Base-by-base conservation (phyloP, 1,284 basidiomycete genomes). In the Moesziomyces sp. region DNA sequence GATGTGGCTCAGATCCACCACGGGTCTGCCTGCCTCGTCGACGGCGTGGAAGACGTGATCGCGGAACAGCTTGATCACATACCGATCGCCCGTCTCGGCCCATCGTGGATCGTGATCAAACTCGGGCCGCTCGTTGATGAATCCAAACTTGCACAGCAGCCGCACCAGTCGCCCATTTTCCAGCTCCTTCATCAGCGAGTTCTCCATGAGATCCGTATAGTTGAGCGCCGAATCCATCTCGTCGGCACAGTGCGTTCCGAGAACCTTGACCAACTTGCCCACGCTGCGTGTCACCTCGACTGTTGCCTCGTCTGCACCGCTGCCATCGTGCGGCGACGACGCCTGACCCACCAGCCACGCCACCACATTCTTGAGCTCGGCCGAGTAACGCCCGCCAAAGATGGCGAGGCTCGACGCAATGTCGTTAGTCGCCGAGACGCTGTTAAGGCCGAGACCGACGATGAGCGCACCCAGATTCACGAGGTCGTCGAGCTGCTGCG, bases 21-120 rank as follows among this genome's bases (percentile, higher is more conserved):
- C 90, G 0, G 97, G 95, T 62, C 91, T 90, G 11, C 93, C 93
- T 67, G 90, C 89, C 80, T 94, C 93, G 76, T 97, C 94, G 46
- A 97, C 91, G 80, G 96, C 93, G 84, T 99, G 97, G 86, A 99
- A 99, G 46, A 99, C 94, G 81, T 93, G 95, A 85, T 99, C 97
- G 28, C 97, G 89, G 88, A 99, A 99, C 52, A 99, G 89, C 87
- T 97, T 97, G 87, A 99, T 89, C 79, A 99, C 93, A 84, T 99
- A 99, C 62, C 95, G 88, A 83, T 99, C 97, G 14, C 97, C 97
- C 2, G 96, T 97, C 84, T 99, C 97, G 9, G 94, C 94, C 96
- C 96, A 99, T 11, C 94, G 89, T 2, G 93, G 90, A 82, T 98
- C 96, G 55, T 93, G 91, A 52, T 96, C 93, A 80, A 98, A 98